Percentiles rank a stretch among this genome's conserved stretches.
phyloP scores from a whole-genome alignment of 179 eudicot genomes.

The Nepenthes alata region DNA sequence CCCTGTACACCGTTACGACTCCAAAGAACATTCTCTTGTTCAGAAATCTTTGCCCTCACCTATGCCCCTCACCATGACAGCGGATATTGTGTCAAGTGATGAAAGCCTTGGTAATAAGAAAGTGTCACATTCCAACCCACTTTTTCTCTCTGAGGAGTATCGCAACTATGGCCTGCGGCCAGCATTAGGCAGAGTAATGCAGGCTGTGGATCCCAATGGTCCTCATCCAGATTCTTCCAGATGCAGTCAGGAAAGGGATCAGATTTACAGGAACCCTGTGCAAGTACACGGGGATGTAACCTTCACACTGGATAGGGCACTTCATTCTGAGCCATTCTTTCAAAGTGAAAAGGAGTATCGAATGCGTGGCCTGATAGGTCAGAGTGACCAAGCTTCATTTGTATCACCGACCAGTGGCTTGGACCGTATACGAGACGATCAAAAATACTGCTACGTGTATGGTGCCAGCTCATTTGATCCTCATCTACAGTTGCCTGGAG shows the following conservation, averaged over 20 bases:
- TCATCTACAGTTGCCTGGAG: conserved; percentile 20
- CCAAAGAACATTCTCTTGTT: conserved; percentile 17
- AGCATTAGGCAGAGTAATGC: conserved; percentile 7
- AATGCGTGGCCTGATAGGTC: conserved; percentile 32
- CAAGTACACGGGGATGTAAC: conserved; percentile 8
- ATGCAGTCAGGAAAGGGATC: conserved; percentile 17
- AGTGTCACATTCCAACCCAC: conserved; percentile 11
- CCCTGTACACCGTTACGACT: conserved; percentile 22
- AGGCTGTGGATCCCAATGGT: conserved; percentile 5
- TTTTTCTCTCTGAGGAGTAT: conserved; percentile 23
- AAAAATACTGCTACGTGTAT: conserved; percentile 21
- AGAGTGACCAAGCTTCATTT: conserved; percentile 14
- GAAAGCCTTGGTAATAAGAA: conserved; percentile 3
- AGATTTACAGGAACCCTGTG: conserved; percentile 15
- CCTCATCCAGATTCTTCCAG: conserved; percentile 11
- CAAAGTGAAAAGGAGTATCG: conserved; percentile 52
- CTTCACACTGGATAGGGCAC: conserved; percentile 9
- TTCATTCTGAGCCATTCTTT: conserved; percentile 15
- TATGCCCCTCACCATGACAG: not conserved
- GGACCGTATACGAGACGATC: conserved; percentile 12
- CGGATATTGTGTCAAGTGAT: not conserved
- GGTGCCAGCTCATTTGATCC: conserved; percentile 31
- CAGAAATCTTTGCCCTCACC: conserved; percentile 11
- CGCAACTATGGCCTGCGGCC: conserved; percentile 24
- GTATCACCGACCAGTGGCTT: conserved; percentile 11